These are phyloP conservation scores for Metschnikowia matae DNA, from an alignment of 805 yeast species.

Conservation along the genomic window DNA sequence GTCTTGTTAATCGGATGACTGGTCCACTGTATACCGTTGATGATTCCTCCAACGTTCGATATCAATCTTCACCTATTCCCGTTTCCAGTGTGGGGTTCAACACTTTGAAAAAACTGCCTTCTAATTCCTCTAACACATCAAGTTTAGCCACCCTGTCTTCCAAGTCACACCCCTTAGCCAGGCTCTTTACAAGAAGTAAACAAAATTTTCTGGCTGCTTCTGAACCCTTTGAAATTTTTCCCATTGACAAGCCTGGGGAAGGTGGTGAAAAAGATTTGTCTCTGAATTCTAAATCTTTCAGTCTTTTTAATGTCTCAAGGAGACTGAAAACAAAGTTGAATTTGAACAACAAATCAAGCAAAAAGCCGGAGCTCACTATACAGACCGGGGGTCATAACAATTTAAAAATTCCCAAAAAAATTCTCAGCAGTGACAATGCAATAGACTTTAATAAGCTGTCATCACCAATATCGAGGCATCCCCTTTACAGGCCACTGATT, in stretches of 20 bases:
- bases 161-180: slow-evolving; percentile 1
- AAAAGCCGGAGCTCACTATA: slow-evolving; percentile 7
- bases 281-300: neutral
- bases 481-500: slow-evolving; percentile 1
- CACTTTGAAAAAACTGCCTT: slow-evolving; percentile 11
- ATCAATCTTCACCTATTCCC: slow-evolving; percentile 5
- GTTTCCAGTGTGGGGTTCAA: slow-evolving; percentile 16
- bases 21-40: neutral
- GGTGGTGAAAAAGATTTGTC: neutral
- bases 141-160: slow-evolving; percentile 7
- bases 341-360: neutral
- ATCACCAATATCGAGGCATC: slow-evolving; percentile 4
- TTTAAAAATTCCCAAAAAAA: slow-evolving; percentile 8
- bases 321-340: slow-evolving; percentile 7
- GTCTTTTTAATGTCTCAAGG: slow-evolving; percentile 5
- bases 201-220: neutral
- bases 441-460: neutral
- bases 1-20: neutral
- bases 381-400: slow-evolving; percentile 8
- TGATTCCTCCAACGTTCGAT: neutral
- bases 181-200: slow-evolving; percentile 9
- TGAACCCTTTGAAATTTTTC: neutral
- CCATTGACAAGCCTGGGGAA: neutral
- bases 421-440: slow-evolving; percentile 5
- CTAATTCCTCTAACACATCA: slow-evolving; percentile 10